Percentiles rank a stretch among this genome's conserved stretches.
Conservation (phyloP, 163 green algal species). For the Chloromonas sp. region DNA sequence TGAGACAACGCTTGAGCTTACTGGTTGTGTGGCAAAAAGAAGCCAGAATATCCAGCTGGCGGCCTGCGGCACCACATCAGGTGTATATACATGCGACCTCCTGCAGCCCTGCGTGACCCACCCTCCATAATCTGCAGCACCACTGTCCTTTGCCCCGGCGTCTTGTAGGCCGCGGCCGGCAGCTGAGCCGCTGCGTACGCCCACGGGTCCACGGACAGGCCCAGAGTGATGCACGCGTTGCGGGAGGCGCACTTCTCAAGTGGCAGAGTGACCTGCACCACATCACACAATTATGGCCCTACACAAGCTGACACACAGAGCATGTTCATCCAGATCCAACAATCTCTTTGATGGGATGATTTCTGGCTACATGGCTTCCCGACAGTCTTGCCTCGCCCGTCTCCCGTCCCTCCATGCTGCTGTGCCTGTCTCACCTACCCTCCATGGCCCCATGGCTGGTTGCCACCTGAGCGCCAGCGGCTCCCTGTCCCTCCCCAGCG, state of each 20-base stretch:
- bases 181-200: conserved; percentile 9
- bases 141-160: conserved; percentile 10
- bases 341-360: too few species aligned
- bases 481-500: conserved; percentile 9
- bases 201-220: conserved; percentile 26
- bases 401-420: too few species aligned
- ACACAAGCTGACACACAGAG: too few species aligned
- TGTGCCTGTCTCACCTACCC: conserved; percentile 4
- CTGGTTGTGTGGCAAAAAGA: too few species aligned
- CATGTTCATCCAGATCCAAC: too few species aligned
- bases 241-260: conserved; percentile 19
- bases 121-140: conserved; percentile 28
- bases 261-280: conserved; percentile 19
- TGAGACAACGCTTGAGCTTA: neutral
- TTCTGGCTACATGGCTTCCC: too few species aligned
- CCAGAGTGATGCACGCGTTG: conserved; percentile 20
- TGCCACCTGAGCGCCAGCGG: conserved; percentile 33
- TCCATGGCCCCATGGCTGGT: conserved; percentile 20
- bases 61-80: too few species aligned
- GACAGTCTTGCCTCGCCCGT: too few species aligned
- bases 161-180: conserved; percentile 9
- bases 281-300: too few species aligned
- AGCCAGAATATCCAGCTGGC: too few species aligned
- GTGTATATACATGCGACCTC: too few species aligned
- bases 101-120: neutral